These are phyloP conservation scores for Yamadazyma akitaensis DNA, from an alignment of 805 yeast genomes.

Conservation along the genomic window DNA sequence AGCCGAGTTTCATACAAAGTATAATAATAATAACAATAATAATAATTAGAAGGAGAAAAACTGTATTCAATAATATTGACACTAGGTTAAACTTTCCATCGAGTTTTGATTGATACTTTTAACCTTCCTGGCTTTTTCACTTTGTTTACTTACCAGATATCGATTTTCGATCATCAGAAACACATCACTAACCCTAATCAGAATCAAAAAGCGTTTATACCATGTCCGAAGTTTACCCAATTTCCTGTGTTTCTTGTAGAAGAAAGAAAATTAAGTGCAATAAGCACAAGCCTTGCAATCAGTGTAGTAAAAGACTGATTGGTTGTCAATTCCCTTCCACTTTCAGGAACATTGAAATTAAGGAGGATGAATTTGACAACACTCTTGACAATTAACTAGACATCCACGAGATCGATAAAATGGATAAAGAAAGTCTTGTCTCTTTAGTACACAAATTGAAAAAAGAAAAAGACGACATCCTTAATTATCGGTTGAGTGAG, in stretches of 20 bases:
- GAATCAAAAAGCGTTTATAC: background rate
- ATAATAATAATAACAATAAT: too few species aligned
- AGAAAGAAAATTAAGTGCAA: conserved; percentile 35
- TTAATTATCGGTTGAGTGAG: conserved; percentile 17
- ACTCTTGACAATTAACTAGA: background rate
- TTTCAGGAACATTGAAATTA: conserved; percentile 41
- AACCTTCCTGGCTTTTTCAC: background rate
- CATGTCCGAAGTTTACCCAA: conserved; percentile 29
- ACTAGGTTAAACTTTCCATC: background rate
- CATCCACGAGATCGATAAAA: background rate
- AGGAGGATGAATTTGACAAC: conserved; percentile 12
- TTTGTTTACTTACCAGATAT: background rate
- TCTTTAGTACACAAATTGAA: conserved; percentile 15
- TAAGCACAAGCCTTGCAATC: conserved; percentile 38
- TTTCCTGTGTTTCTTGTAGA: conserved; percentile 36
- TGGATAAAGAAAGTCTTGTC: background rate
- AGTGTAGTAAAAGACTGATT: conserved; percentile 35
- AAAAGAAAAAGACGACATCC: conserved; percentile 19
- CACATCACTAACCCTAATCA: too few species aligned
- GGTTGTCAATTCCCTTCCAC: conserved; percentile 46
- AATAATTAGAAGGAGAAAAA: too few species aligned
- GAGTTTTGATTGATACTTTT: background rate
- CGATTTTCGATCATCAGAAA: too few species aligned
- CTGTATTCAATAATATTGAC: too few species aligned
- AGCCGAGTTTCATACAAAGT: too few species aligned